phyloP scores from a whole-genome alignment of 495 filamentous ascomycete species.

The Neurospora sp. region DNA sequence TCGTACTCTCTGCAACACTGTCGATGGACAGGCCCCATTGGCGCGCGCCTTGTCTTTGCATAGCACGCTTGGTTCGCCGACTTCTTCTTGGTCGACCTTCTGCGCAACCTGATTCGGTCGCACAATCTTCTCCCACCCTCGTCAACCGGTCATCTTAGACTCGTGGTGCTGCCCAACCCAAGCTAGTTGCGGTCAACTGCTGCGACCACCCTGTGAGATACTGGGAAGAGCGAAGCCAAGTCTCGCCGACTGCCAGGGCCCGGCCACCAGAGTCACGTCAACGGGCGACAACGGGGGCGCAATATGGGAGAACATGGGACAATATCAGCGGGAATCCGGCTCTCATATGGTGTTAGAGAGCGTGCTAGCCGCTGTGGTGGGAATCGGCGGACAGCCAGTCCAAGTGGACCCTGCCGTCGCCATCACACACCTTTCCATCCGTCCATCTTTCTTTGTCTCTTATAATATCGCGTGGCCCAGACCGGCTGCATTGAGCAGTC shows the following conservation, averaged over 20 bases:
- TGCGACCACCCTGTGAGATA: not conserved
- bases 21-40: slow-evolving; percentile 13
- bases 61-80: slow-evolving; percentile 16
- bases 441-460: slow-evolving; percentile 9
- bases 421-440: not conserved
- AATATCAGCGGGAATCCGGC: slow-evolving; percentile 1
- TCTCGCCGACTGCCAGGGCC: not conserved
- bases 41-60: slow-evolving; percentile 25
- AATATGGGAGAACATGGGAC: not conserved
- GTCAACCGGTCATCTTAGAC: slow-evolving; percentile 1
- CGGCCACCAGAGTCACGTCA: not conserved
- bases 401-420: slow-evolving; percentile 1
- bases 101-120: slow-evolving; percentile 17
- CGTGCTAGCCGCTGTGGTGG: slow-evolving; percentile 20
- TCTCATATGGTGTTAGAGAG: not conserved
- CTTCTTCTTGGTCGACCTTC: not conserved
- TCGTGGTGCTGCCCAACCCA: slow-evolving; percentile 13
- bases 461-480: slow-evolving; percentile 19
- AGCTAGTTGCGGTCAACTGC: slow-evolving; percentile 1
- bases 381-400: slow-evolving; percentile 1
- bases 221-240: not conserved
- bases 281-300: slow-evolving; percentile 1
- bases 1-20: slow-evolving; percentile 4
- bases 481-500: slow-evolving; percentile 14
- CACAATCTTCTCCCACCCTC: not conserved